Evolutionary conservation across 257 asterid species (phyloP), one percentile per base, ranked within the genome.

Genomic region (Ilex asprella): DNA sequence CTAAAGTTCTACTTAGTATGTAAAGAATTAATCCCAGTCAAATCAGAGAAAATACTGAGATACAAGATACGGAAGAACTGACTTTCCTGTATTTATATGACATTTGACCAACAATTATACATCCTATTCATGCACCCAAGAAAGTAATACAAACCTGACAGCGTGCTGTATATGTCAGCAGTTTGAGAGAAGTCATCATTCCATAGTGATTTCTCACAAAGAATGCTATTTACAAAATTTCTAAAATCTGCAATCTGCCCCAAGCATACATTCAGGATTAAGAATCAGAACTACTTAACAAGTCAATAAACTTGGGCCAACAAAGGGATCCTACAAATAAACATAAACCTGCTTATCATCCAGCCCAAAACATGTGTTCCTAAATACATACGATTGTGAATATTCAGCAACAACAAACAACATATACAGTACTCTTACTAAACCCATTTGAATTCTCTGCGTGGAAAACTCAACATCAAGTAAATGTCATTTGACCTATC

Each of bases 381-480:
- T 75, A 75, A 75, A 67, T 35, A 79, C 27, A 21, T 21, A 21
- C 27, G 27, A 21, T 21, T 21, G 27, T 21, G 27, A 21, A 21
- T 21, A 21, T 21, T 21, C 27, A 21, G 27, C 27, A 21, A 21
- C 27, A 21, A 21, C 27, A 21, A 21, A 21, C 27, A 66, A 72
- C 66, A 69, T 70, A 53, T 91, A 85, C 54, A 89, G 82, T 85
- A 93, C 77, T 73, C 83, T 87, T 67, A 89, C 85, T 11, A 91
- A 88, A 69, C 84, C 79, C 39, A 75, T 57, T 78, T 86, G 99
- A 70, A 89, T 83, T 72, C 70, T 79, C 99, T 92, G 92, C 74
- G 76, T 27, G 61, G 75, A 21, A 21, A 21, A 21, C 27, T 21
- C 27, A 21, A 21, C 27, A 21, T 21, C 27, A 21, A 21, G 27